phyloP scores from a whole-genome alignment of 352 stramenopile genomes.

The Saprolegnia diclina region DNA sequence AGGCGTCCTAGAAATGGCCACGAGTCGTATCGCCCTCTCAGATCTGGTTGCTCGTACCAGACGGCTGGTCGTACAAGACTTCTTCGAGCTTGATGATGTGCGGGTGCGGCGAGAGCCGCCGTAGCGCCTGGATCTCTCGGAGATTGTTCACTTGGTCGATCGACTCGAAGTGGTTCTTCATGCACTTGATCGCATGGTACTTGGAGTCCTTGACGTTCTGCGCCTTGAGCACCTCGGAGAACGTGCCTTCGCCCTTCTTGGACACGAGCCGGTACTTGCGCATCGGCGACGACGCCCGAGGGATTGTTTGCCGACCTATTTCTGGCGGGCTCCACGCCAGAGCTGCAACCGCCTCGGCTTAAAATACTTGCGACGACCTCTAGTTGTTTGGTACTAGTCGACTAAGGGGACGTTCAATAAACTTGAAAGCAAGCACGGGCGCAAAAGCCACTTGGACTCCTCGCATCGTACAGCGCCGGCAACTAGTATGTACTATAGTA shows the following conservation, averaged over 20 bases:
- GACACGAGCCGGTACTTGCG: constrained; percentile 92
- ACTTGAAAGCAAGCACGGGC: too few relatives aligned
- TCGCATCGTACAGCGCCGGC: too few relatives aligned
- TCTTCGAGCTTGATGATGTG: constrained; percentile 95
- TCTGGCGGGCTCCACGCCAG: too few relatives aligned
- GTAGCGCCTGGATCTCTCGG: constrained; percentile 92
- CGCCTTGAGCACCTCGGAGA: constrained; percentile 91
- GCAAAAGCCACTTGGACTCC: too few relatives aligned
- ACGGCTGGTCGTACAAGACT: constrained; percentile 91
- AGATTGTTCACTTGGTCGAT: constrained; percentile 97
- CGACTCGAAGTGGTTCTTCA: constrained; percentile 96
- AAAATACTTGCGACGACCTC: too few relatives aligned
- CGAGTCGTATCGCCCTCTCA: too few relatives aligned
- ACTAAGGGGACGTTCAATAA: too few relatives aligned
- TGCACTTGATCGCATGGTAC: constrained; percentile 97
- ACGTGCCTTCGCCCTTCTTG: constrained; percentile 95
- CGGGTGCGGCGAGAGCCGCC: constrained; percentile 89
- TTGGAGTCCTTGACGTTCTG: constrained; percentile 92
- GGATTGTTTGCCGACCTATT: too few relatives aligned
- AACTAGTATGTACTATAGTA: too few relatives aligned
- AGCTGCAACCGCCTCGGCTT: too few relatives aligned
- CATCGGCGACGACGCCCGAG: constrained; percentile 35
- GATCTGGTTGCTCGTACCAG: constrained; percentile 26
- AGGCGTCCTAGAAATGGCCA: constrained; percentile 61
- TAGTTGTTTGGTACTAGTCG: too few relatives aligned